Percentiles rank a stretch among this genome's conserved stretches.
phyloP scores from a whole-genome alignment of 768 basidiomycete species.

The Leccinellum rugosiceps region DNA sequence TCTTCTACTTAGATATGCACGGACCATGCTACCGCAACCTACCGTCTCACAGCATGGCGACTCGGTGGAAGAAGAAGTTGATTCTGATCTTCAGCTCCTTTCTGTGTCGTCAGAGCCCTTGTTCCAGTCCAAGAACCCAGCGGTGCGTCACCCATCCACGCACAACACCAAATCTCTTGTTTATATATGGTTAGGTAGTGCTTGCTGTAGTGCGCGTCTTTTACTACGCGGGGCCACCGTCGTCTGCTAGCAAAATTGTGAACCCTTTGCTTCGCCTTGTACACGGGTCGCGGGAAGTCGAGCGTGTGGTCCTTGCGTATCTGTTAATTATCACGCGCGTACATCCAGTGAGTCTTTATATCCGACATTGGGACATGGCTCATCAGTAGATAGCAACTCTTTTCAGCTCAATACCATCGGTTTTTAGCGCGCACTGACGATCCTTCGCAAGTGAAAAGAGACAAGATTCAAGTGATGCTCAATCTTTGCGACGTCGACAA shows the following conservation, averaged over 20 bases:
- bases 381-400: constrained; percentile 37
- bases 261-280: constrained; percentile 75
- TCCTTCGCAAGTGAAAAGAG: constrained; percentile 57
- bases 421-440: constrained; percentile 75
- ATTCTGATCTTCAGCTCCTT: constrained; percentile 75
- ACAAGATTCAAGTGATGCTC: constrained; percentile 75
- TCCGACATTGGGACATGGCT: background rate
- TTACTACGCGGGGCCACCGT: constrained; percentile 67
- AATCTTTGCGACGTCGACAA: constrained; percentile 64
- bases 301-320: constrained; percentile 72
- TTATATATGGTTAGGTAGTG: constrained; percentile 56
- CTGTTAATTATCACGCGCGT: constrained; percentile 60
- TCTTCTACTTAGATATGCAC: constrained; percentile 76
- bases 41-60: constrained; percentile 30
- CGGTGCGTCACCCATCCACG: constrained; percentile 46
- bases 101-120: constrained; percentile 70
- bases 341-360: constrained; percentile 54
- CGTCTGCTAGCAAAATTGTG: constrained; percentile 54
- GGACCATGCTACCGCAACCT: constrained; percentile 78
- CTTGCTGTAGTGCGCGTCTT: constrained; percentile 70
- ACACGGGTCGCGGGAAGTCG: constrained; percentile 64
- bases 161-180: background rate
- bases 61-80: constrained; percentile 56
- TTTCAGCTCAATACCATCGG: constrained; percentile 57
- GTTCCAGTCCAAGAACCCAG: constrained; percentile 83